Evolutionary conservation across 1,284 basidiomycete species (phyloP), one percentile per base, ranked within the genome.

Genomic region (Sporisorium graminicola): DNA sequence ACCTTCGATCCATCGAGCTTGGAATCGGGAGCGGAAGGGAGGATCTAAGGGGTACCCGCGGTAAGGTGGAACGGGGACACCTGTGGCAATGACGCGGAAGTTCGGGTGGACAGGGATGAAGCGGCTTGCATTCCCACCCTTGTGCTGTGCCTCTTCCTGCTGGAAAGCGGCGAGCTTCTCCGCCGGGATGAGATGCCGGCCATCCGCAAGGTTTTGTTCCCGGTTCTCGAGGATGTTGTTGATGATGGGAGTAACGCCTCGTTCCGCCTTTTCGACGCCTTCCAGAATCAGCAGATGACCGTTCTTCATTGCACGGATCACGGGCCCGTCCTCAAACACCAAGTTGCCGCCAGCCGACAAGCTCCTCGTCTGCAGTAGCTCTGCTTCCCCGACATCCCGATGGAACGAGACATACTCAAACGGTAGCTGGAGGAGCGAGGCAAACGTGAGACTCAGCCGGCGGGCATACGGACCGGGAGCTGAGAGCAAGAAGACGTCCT

Each of bases 1-100:
- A 13, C 84, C 82, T 47, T 85, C 83, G 40, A 85, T 79, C 84
- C 84, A 85, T 12, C 84, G 65, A 13, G 79, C 82, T 66, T 87
- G 86, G 68, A 86, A 87, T 14, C 86, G 81, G 0, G 84, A 86
- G 26, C 86, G 81, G 79, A 87, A 87, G n/a, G 86, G 86, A 1
- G 86, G 86, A 47, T 87, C 86, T 55, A 86, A 72, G 0, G 86
- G 83, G 37, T 84, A 78, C 20, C 86, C 86, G 20, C 81, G 81
- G 76, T 86, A 87, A 6, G 86, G 86, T 9, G 86, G 85, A 2
- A 78, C 72, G 14, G 83, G 84, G 8, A 83, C 58, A 37, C 86
- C 86, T 18, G 85, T 80, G 10, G 86, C 85, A 58, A 87, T 83
- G 58, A 87, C 86, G 13, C 83, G 72, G 46, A 87, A 87, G 58